Base-by-base conservation (phyloP, 352 stramenopile species). In the Globisporangium spinosum region DNA sequence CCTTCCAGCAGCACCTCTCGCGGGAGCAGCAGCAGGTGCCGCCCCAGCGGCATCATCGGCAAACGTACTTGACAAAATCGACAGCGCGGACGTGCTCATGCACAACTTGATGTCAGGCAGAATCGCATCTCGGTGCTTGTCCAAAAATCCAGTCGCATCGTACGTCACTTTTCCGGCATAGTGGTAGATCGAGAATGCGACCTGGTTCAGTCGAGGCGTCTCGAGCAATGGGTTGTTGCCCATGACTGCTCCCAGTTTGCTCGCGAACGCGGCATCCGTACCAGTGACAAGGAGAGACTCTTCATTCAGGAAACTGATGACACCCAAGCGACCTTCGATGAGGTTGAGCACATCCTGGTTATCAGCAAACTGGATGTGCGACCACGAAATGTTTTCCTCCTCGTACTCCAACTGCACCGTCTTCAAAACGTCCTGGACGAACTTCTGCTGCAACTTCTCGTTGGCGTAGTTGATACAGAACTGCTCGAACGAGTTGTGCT, bases 391-490 rank as follows among this genome's bases (percentile, higher is more conserved):
- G 53, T 93, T 92, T 64, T 98, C 91, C 57, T 96, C 86, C 70
- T 97, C 96, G 80, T 99, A 98, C 79, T 99, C 97, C 59, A 98
- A 82, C 76, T 98, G 85, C 57, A 96, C 89, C 1, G 89, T 93
- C 81, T 97, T 95, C 70, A 97, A 93, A 40, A 94, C 91, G 62
- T 96, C 87, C 69, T 94, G 83, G 4, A 89, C 96, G 70, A 97
- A 97, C 72, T 96, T 83, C 65, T 94, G 87, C 75, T 98, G 93
- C 58, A 98, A 80, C 74, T 97, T 98, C 68, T 98, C 93, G 76
- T 98, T 98, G 58, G 93, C 91, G 55, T 96, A 98, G 75, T 98
- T 98, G 86, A 98, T 98, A 67, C 93, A 98, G 57, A 98, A 95
- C 76, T 99, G 95, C 72, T 98, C 93, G 71, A 98, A 98, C 49